Percentiles rank a stretch among this genome's conserved stretches.
Evolutionary conservation across 2,329 filamentous ascomycete species (phyloP).

Genomic region (Fusarium clavum): DNA sequence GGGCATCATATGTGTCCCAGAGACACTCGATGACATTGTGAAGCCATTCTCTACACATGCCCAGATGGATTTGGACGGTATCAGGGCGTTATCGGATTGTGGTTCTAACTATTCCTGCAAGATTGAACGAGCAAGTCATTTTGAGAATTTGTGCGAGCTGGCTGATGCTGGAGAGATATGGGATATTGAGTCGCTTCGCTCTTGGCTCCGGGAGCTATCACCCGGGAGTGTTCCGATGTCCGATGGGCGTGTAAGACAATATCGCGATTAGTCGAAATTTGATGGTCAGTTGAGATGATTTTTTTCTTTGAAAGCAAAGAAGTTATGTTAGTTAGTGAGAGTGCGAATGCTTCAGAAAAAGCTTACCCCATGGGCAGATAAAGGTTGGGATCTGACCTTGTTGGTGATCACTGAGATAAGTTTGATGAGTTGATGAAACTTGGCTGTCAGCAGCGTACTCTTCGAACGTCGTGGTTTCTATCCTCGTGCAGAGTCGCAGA

Average conservation of each 20-base stretch:
- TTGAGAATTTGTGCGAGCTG: slow-evolving; percentile 1
- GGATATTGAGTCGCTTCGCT: slow-evolving; percentile 12
- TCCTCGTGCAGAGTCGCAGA: neutral
- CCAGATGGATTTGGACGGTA: slow-evolving; percentile 2
- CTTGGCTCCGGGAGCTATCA: slow-evolving; percentile 3
- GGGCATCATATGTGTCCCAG: neutral
- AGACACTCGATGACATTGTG: slow-evolving; percentile 4
- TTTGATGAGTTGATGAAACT: no score
- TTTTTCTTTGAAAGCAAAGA: no score
- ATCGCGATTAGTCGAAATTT: neutral
- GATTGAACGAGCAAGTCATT: neutral
- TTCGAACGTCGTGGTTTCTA: no score
- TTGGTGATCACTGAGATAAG: rapidly evolving
- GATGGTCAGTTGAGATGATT: no score
- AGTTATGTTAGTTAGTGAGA: no score
- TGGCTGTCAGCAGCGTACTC: no score
- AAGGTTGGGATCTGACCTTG: no score
- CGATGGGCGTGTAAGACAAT: neutral
- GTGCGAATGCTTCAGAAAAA: no score
- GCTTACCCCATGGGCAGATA: no score
- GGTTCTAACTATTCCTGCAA: neutral
- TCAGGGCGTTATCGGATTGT: neutral
- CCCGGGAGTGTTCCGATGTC: slow-evolving; percentile 2
- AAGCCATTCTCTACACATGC: slow-evolving; percentile 9
- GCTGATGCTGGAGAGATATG: slow-evolving; percentile 14